Base-by-base conservation (phyloP, 257 asterid genomes). In the Nicotiana benthamiana region DNA sequence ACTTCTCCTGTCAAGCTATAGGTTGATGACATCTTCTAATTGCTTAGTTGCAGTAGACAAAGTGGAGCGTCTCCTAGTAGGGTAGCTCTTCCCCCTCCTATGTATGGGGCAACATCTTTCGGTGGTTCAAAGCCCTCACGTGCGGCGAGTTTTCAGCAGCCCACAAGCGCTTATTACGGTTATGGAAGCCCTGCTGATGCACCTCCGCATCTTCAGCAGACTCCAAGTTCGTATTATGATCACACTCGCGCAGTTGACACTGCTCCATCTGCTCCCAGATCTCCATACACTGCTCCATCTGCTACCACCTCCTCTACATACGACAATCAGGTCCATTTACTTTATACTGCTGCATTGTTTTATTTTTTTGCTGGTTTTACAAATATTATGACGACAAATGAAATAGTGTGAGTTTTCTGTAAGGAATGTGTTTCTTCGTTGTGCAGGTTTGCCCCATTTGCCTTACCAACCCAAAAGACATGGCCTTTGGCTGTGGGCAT, bases 401-500 rank as follows among this genome's bases (percentile, higher is more conserved):
- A 2, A 11, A 66, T 40, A 3, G 30, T 4, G 6, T 18, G 26
- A 7, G 27, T 60, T 32, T 18, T 4, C 64, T 9, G 46, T 32
- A 68, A 22, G 24, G 36, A 57, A 20, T 61, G 54, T 26, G 22
- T 26, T 80, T 36, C 30, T 11, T 63, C 54, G 48, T 83, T 83
- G 67, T 60, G 51, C 94, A 95, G 99, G 85, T 91, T 68, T 95
- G 99, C 75, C 97, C 99, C 67, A 91, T 95, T 75, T 95, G 99
- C 93, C 91, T 93, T 22, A 86, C 80, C 67, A 95, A 91, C 85
- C 85, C 94, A 4, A 95, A 95, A 85, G 97, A 95, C 86, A 93
- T 95, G 99, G 99, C 98, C 62, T 95, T 95, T 77, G 99, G 97
- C 28, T 95, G 99, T 77, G 99, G 99, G 74, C 99, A 95, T 85